Base-by-base conservation (phyloP, 768 basidiomycete genomes). In the Daedaleopsis nitida region DNA sequence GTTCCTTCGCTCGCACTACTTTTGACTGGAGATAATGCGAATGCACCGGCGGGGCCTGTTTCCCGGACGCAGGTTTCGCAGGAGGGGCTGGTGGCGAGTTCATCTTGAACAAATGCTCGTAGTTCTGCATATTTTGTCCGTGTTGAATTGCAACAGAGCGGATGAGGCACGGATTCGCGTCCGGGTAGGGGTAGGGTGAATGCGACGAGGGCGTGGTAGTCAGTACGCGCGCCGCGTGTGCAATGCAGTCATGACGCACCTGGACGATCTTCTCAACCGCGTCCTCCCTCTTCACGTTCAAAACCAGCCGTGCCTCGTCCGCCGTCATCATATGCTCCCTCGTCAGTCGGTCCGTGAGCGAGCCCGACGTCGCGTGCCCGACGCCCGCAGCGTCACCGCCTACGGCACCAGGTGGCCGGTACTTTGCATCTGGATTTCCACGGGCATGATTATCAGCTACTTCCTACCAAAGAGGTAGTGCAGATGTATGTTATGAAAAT, bases 21-120 rank as follows among this genome's bases (percentile, higher is more conserved):
- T 99, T 99, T 35, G 94, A 96, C 72, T 96, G 96, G 13, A 98
- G 81, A 75, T 98, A 98, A 75, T 95, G 92, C 38, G 94, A 95
- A 71, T 94, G 81, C 39, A 76, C 68, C 27, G 74, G 77, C 23
- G 75, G 66, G 5, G 75, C 71, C 23, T 75, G 76, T 71, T 79
- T 83, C 39, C 81, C 77, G 43, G 80, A 60, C 60, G 80, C 78
- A 8, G 67, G 58, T 51, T 72, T 72, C 39, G 73, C 69, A 14
- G 85, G 78, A 49, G 81, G 73, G 45, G 86, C 79, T n/a, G 84
- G 80, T 12, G 89, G 88, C 23, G 88, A 81, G 73, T 99, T 99
- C 49, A 87, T 87, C 75, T 91, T 89, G 82, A 98, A 97, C 55
- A 98, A 78, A 69, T 91, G 89, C 63, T 98, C 94, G 69, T 97